phyloP scores from a whole-genome alignment of 352 stramenopile species.

The Plasmopara muralis region DNA sequence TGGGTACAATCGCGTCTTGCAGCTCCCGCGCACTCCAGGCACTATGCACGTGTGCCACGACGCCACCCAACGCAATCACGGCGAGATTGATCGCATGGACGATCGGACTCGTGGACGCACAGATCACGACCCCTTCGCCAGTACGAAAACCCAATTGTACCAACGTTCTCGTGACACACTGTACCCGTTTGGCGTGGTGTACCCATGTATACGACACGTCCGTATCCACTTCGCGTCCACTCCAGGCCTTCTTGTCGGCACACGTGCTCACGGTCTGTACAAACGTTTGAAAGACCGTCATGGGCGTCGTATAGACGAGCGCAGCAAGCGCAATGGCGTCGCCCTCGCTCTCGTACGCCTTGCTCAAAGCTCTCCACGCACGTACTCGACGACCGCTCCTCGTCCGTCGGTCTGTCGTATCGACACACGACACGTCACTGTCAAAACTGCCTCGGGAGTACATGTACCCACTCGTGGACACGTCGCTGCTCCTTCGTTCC shows the following conservation, averaged over 20 bases:
- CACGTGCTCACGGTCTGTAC: slow-evolving; percentile 20
- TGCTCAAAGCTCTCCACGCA: slow-evolving; percentile 24
- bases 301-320: slow-evolving; percentile 10
- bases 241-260: slow-evolving; percentile 19
- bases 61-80: slow-evolving; percentile 41
- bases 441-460: slow-evolving; percentile 27
- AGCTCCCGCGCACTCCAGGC: slow-evolving; percentile 53
- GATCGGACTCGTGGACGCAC: slow-evolving; percentile 31
- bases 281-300: slow-evolving; percentile 26
- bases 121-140: slow-evolving; percentile 57
- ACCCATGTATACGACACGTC: slow-evolving; percentile 23
- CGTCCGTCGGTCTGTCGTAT: slow-evolving; percentile 6
- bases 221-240: slow-evolving; percentile 13
- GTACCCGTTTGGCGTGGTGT: slow-evolving; percentile 25
- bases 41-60: slow-evolving; percentile 48
- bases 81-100: slow-evolving; percentile 62
- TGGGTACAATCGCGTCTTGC: slow-evolving; percentile 42
- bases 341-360: slow-evolving; percentile 11
- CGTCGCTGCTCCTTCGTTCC: slow-evolving; percentile 2
- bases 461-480: slow-evolving; percentile 32
- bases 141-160: slow-evolving; percentile 43
- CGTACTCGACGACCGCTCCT: slow-evolving; percentile 9
- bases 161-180: slow-evolving; percentile 38
- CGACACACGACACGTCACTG: slow-evolving; percentile 5
- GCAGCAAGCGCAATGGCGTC: slow-evolving; percentile 17